phyloP scores from a whole-genome alignment of 768 basidiomycete species.

The Phanerochaete sordida region DNA sequence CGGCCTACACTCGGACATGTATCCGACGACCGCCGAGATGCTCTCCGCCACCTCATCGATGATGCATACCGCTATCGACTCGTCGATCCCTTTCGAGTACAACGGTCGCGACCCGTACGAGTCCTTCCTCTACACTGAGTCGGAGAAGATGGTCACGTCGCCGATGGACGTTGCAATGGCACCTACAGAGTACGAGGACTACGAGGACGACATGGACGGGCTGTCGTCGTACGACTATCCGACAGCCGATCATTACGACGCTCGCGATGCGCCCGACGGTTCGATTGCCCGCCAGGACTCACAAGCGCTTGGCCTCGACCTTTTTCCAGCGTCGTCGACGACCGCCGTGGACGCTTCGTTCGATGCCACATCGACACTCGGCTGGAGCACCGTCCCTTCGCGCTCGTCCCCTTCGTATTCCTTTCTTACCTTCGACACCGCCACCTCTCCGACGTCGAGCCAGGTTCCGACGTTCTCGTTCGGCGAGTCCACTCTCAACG shows the following conservation, averaged over 20 bases:
- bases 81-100: slow-evolving; percentile 27
- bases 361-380: background rate
- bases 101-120: slow-evolving; percentile 27
- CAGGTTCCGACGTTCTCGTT: background rate
- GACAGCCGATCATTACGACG: slow-evolving; percentile 13
- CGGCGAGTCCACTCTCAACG: background rate
- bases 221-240: slow-evolving; percentile 17
- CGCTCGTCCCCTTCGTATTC: slow-evolving; percentile 4
- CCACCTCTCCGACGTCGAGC: background rate
- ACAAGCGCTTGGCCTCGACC: slow-evolving; percentile 21
- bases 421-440: slow-evolving; percentile 7
- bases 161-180: slow-evolving; percentile 19
- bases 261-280: background rate
- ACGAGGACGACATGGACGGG: slow-evolving; percentile 20
- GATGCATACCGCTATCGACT: slow-evolving; percentile 75
- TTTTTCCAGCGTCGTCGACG: slow-evolving; percentile 15
- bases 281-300: slow-evolving; percentile 23
- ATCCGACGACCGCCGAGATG: slow-evolving; percentile 44
- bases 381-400: slow-evolving; percentile 8
- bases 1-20: slow-evolving; percentile 41
- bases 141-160: slow-evolving; percentile 16
- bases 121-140: slow-evolving; percentile 12
- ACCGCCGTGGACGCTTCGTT: slow-evolving; percentile 6
- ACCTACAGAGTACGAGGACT: slow-evolving; percentile 16
- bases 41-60: slow-evolving; percentile 47